Percentiles rank a stretch among this genome's conserved stretches.
These are phyloP conservation scores for Rachicladosporium sp. DNA, from an alignment of 2,329 filamentous ascomycete species.

Conservation along the genomic window DNA sequence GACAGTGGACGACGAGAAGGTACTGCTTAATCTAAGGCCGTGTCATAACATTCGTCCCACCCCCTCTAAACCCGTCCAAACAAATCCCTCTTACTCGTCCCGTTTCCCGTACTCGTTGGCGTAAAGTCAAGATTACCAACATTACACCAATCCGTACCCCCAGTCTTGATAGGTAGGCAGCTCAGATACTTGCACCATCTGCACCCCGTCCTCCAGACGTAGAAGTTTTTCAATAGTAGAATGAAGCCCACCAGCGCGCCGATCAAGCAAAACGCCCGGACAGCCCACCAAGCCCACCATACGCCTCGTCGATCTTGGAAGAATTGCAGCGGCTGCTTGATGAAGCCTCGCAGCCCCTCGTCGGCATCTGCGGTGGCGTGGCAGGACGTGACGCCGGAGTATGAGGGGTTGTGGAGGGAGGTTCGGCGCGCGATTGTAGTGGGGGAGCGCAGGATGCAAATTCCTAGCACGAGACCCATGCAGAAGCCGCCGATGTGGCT, in stretches of 20 bases:
- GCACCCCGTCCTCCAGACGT: slow-evolving; percentile 63
- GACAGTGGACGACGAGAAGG: too few species aligned
- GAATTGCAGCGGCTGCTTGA: slow-evolving; percentile 50
- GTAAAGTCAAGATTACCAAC: slow-evolving; percentile 28
- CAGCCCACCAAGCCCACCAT: slow-evolving; percentile 97
- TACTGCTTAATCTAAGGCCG: too few species aligned
- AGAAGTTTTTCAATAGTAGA: slow-evolving; percentile 81
- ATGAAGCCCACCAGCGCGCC: slow-evolving; percentile 78
- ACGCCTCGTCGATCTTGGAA: slow-evolving; percentile 86
- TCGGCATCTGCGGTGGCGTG: slow-evolving; percentile 9
- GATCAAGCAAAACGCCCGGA: slow-evolving; percentile 66
- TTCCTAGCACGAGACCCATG: slow-evolving; percentile 76
- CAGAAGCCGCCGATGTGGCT: slow-evolving; percentile 92
- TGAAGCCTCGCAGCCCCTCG: slow-evolving; percentile 29
- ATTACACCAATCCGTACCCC: slow-evolving; percentile 49
- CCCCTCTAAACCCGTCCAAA: background rate
- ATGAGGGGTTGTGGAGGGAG: background rate
- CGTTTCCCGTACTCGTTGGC: slow-evolving; percentile 4
- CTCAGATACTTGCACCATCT: slow-evolving; percentile 91
- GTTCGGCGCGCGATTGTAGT: slow-evolving; percentile 38
- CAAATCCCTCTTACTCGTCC: background rate
- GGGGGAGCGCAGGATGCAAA: slow-evolving; percentile 81
- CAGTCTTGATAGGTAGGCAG: slow-evolving; percentile 57
- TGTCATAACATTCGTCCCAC: background rate
- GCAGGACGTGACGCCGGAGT: slow-evolving; percentile 10